Evolutionary conservation across 768 basidiomycete species (phyloP).

Genomic region (Coprinopsis strossmayeri): DNA sequence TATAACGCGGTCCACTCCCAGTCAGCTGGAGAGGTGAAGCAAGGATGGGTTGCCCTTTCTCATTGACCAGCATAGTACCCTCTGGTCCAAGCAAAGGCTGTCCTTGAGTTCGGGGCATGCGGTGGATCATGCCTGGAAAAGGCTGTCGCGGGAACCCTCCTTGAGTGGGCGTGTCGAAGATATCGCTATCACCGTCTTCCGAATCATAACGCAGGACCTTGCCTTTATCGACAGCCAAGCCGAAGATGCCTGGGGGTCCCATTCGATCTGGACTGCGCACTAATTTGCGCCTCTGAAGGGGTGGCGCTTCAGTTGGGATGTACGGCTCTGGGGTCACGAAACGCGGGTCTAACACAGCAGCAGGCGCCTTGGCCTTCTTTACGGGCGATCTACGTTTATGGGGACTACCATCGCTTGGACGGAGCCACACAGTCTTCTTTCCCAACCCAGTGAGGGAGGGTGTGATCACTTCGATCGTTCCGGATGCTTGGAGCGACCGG

Average conservation of each 20-base stretch:
- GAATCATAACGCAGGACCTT: background rate
- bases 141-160: background rate
- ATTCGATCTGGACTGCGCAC: background rate
- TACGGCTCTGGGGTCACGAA: constrained; percentile 4
- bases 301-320: constrained; percentile 5
- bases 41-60: background rate
- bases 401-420: background rate
- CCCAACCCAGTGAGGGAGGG: constrained; percentile 2
- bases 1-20: background rate
- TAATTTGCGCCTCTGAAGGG: background rate
- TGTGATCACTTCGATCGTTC: background rate
- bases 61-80: background rate
- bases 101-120: background rate
- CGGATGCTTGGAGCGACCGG: background rate
- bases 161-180: background rate
- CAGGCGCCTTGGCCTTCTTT: background rate
- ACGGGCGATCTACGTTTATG: no score
- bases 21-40: background rate
- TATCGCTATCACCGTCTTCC: background rate
- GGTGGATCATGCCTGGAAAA: no score
- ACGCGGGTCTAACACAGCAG: background rate
- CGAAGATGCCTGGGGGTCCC: constrained; percentile 1
- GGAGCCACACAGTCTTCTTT: constrained; percentile 2
- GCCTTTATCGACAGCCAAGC: background rate
- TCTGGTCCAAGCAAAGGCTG: background rate